Conservation (phyloP, 2,329 filamentous ascomycete genomes). For the Talaromyces sp. region DNA sequence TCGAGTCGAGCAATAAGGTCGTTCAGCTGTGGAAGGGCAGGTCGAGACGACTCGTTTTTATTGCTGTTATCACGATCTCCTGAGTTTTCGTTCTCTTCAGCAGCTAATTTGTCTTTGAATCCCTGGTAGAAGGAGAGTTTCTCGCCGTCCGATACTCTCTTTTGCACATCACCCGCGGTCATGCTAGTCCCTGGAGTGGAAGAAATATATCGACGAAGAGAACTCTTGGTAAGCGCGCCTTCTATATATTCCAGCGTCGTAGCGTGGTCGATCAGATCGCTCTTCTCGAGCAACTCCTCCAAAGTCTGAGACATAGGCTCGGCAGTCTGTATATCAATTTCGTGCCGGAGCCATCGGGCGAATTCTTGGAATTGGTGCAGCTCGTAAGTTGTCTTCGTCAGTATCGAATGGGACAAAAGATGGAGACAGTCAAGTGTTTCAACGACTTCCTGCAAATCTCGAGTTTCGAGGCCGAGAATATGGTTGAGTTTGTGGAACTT, state of each 20-base stretch:
- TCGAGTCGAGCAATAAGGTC: conserved; percentile 61
- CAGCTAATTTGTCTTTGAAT: conserved; percentile 52
- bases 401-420: conserved; percentile 68
- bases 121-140: conserved; percentile 40
- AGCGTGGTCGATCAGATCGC: conserved; percentile 69
- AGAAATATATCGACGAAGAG: conserved; percentile 58
- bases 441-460: conserved; percentile 58
- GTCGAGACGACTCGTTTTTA: conserved; percentile 48
- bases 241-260: conserved; percentile 76
- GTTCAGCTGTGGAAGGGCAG: conserved; percentile 59
- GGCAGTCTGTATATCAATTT: conserved; percentile 74
- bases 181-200: conserved; percentile 31
- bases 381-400: conserved; percentile 71
- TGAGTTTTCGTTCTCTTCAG: conserved; percentile 35
- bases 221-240: conserved; percentile 64
- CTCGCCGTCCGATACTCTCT: conserved; percentile 32
- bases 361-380: conserved; percentile 74
- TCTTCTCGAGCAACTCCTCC: conserved; percentile 74
- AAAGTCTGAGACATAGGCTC: conserved; percentile 55
- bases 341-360: conserved; percentile 76
- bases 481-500: conserved; percentile 68
- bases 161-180: conserved; percentile 21
- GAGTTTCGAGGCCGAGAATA: conserved; percentile 63
- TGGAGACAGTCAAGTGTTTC: conserved; percentile 73
- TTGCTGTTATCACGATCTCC: conserved; percentile 35